Evolutionary conservation across 1,284 basidiomycete genomes (phyloP).

Genomic region (Golubevia pallescens): DNA sequence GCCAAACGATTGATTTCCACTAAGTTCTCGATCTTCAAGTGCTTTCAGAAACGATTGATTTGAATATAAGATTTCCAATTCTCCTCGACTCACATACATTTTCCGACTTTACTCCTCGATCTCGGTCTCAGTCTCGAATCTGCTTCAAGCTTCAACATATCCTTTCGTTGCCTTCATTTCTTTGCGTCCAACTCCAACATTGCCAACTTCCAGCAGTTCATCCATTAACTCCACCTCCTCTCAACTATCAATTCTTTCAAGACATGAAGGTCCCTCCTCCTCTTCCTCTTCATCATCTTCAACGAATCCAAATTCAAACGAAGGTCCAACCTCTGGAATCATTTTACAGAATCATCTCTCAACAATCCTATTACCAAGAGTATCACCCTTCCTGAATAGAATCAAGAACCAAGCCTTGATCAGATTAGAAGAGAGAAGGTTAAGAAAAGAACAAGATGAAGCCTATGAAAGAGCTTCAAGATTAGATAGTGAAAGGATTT

Average conservation of each 20-base stretch:
- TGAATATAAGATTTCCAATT: too few relatives aligned
- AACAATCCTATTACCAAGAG: conserved; percentile 35
- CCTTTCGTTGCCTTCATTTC: conserved; percentile 54
- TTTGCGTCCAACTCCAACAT: conserved; percentile 40
- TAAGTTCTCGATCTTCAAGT: too few relatives aligned
- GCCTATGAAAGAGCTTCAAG: conserved; percentile 23
- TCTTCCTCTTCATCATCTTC: conserved; percentile 26
- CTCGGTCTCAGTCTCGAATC: conserved; percentile 20
- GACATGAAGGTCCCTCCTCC: conserved; percentile 39
- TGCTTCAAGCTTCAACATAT: conserved; percentile 46
- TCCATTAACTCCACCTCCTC: conserved; percentile 12
- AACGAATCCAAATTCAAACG: conserved; percentile 36
- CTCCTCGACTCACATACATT: too few relatives aligned
- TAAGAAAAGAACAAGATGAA: conserved; percentile 43
- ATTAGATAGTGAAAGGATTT: too few relatives aligned
- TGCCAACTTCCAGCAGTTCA: not conserved
- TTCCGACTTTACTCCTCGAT: too few relatives aligned
- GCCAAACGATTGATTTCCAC: too few relatives aligned
- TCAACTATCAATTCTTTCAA: conserved; percentile 40
- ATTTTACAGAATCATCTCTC: too few relatives aligned
- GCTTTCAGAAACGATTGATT: too few relatives aligned
- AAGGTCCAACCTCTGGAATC: conserved; percentile 1
- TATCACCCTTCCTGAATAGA: conserved; percentile 28
- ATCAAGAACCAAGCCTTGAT: conserved; percentile 32
- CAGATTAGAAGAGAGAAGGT: conserved; percentile 37